phyloP scores from a whole-genome alignment of 2,329 filamentous ascomycete species.

The Chaetomiaceae sp. region DNA sequence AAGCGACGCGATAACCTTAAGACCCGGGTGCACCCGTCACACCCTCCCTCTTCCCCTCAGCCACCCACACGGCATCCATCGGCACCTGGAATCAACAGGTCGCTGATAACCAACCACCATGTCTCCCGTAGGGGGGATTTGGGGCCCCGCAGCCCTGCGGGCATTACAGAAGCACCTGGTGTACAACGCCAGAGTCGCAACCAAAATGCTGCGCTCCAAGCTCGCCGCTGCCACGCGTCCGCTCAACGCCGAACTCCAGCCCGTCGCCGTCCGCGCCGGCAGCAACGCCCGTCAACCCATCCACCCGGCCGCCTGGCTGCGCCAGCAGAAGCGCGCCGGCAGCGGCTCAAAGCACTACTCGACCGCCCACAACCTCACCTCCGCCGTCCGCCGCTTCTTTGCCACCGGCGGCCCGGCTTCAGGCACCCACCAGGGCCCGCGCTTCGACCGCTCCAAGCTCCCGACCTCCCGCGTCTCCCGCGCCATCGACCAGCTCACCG shows the following conservation, averaged over 20 bases:
- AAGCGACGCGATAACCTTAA: slow-evolving; percentile 9
- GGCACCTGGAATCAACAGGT: slow-evolving; percentile 1
- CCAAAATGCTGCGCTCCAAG: slow-evolving; percentile 46
- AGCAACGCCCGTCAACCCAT: slow-evolving; percentile 43
- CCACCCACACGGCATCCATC: slow-evolving; percentile 7
- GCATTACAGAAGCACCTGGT: slow-evolving; percentile 46
- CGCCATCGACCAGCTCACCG: slow-evolving; percentile 56
- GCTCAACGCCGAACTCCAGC: slow-evolving; percentile 40
- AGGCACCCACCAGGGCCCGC: slow-evolving; percentile 29
- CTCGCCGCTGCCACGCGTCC: slow-evolving; percentile 40
- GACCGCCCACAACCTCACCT: slow-evolving; percentile 39
- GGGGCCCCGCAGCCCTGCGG: slow-evolving; percentile 51
- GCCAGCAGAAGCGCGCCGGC: slow-evolving; percentile 43
- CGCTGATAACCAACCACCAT: slow-evolving; percentile 33
- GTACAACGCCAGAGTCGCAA: slow-evolving; percentile 36
- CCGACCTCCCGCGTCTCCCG: slow-evolving; percentile 44
- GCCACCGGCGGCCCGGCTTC: slow-evolving; percentile 36
- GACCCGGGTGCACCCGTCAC: slow-evolving; percentile 20
- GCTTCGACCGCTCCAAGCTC: slow-evolving; percentile 44
- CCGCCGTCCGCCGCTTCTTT: slow-evolving; percentile 46
- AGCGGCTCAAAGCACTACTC: slow-evolving; percentile 44
- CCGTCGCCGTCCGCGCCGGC: slow-evolving; percentile 38
- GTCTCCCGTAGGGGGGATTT: slow-evolving; percentile 51
- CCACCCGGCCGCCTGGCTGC: slow-evolving; percentile 44
- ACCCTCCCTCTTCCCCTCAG: slow-evolving; percentile 7